A percentile compares a stretch with the other conserved stretches of the same genome.
phyloP scores from a whole-genome alignment of 345 rosid species.

The Erysimum cheiranthoides region DNA sequence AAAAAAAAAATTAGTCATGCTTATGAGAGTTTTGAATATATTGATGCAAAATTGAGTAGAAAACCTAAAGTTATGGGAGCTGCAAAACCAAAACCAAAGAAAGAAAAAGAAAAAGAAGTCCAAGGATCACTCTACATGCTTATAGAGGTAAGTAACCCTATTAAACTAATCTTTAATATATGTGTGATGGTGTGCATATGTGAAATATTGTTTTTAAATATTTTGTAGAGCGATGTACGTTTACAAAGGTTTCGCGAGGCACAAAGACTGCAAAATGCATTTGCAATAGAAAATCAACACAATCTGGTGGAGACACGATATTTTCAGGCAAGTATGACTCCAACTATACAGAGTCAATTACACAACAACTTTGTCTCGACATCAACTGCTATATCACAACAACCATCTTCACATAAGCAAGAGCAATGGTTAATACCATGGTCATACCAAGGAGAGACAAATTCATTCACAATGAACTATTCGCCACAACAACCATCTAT shows the following conservation, averaged over 20 bases:
- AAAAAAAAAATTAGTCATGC: background rate
- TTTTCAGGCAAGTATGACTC: constrained; percentile 11
- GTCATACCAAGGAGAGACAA: background rate
- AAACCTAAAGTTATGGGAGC: constrained; percentile 17
- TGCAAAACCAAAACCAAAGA: constrained; percentile 32
- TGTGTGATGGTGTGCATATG: background rate
- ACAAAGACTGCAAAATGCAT: constrained; percentile 34
- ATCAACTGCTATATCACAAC: background rate
- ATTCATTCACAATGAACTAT: background rate
- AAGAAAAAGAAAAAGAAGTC: constrained; percentile 36
- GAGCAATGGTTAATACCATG: constrained; percentile 13
- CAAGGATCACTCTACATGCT: constrained; percentile 38
- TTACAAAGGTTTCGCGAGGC: constrained; percentile 29
- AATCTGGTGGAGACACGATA: constrained; percentile 26
- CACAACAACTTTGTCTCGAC: background rate
- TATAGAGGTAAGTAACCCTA: constrained; percentile 26
- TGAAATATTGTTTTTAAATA: no score
- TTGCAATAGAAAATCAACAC: constrained; percentile 12
- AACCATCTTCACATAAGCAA: background rate
- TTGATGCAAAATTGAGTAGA: constrained; percentile 23
- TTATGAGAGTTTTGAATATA: constrained; percentile 19
- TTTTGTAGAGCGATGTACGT: constrained; percentile 23
- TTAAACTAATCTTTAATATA: background rate
- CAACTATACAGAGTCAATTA: background rate
- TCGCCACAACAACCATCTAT: constrained; percentile 5